phyloP scores from a whole-genome alignment of 257 asterid species.

The Solanum peruvianum region DNA sequence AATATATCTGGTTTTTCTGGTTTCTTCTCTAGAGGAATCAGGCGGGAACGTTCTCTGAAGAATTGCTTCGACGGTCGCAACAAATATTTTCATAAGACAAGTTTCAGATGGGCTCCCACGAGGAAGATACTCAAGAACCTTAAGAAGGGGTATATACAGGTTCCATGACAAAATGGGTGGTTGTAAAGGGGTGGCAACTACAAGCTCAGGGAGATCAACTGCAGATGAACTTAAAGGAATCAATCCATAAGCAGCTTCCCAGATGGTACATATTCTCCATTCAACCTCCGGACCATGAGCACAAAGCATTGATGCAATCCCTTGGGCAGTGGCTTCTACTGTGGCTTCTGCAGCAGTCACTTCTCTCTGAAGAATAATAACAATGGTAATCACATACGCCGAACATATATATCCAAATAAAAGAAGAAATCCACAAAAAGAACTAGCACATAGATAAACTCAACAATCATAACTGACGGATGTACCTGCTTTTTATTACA shows the following conservation, averaged over 20 bases:
- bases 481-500: constrained; percentile 63
- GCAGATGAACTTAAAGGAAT: constrained; percentile 94
- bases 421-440: background rate
- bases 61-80: constrained; percentile 95
- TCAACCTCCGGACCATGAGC: constrained; percentile 99
- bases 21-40: constrained; percentile 74
- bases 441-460: background rate
- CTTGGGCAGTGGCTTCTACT: constrained; percentile 95
- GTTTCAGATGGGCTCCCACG: constrained; percentile 99
- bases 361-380: constrained; percentile 47
- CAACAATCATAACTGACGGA: background rate
- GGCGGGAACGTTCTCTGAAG: constrained; percentile 92
- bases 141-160: constrained; percentile 85
- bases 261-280: constrained; percentile 98
- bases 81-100: constrained; percentile 96
- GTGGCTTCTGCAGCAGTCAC: constrained; percentile 79
- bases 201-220: constrained; percentile 92
- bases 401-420: background rate
- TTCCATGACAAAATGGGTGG: constrained; percentile 95
- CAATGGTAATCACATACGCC: background rate
- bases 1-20: constrained; percentile 61
- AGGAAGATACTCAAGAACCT: constrained; percentile 96
- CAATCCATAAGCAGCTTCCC: constrained; percentile 99
- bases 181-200: constrained; percentile 91
- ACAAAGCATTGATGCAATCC: constrained; percentile 99